A percentile compares a stretch with the other conserved stretches of the same genome.
Evolutionary conservation across 805 yeast species (phyloP).

Genomic region (Starmera dryadoides): DNA sequence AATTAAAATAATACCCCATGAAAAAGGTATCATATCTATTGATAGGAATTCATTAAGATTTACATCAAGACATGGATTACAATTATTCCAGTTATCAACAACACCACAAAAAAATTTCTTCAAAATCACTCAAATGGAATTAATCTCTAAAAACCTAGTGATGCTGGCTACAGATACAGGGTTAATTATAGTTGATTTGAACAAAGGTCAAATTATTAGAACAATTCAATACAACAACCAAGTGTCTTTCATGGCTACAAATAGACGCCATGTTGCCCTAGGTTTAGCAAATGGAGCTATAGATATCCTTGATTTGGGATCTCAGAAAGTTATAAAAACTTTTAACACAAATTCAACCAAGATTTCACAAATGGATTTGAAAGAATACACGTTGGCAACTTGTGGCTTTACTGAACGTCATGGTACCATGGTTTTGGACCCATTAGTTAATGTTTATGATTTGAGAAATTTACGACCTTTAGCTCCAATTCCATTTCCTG

Average conservation of each 20-base stretch:
- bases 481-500: constrained; percentile 80
- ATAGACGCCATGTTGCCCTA: constrained; percentile 45
- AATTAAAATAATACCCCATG: constrained; percentile 44
- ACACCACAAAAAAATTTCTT: constrained; percentile 32
- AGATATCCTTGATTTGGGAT: constrained; percentile 55
- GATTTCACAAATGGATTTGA: constrained; percentile 56
- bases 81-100: constrained; percentile 28
- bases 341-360: constrained; percentile 56
- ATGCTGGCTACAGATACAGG: constrained; percentile 36
- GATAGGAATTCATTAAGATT: constrained; percentile 44
- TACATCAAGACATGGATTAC: constrained; percentile 51
- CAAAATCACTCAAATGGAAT: constrained; percentile 24
- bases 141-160: constrained; percentile 32
- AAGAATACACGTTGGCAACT: constrained; percentile 62
- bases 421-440: constrained; percentile 56
- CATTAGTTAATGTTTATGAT: constrained; percentile 79
- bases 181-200: constrained; percentile 35
- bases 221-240: constrained; percentile 35
- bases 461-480: constrained; percentile 60
- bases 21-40: constrained; percentile 51
- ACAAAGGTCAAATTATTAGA: constrained; percentile 28
- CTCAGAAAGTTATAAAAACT: constrained; percentile 39
- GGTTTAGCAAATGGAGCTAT: constrained; percentile 55
- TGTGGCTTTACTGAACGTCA: constrained; percentile 74
- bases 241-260: constrained; percentile 40